Base-by-base conservation (phyloP, 2,329 filamentous ascomycete genomes). In the Colletotrichum plurivorum region DNA sequence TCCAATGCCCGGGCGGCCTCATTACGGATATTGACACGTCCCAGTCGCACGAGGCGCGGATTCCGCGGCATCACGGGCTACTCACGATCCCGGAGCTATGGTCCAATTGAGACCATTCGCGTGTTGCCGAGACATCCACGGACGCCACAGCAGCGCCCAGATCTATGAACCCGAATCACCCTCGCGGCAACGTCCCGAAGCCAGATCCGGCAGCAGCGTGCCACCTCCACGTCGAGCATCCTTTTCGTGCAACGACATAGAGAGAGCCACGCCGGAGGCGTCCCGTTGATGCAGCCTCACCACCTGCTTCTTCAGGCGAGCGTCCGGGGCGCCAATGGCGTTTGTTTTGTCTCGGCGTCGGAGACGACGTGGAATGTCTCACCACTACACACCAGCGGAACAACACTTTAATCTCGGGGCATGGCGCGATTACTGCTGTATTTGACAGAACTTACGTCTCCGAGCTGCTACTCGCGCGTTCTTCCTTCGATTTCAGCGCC, bases 231-330 rank as follows among this genome's bases (percentile, higher is more conserved):
- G n/a, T 16, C 18, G n/a, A 5, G 46, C 20, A 20, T 5, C 20
- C 10, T n/a, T 20, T 5, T 8, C n/a, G 48, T 58, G 16, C 39
- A 12, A 58, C 39, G 25, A 18, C 16, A 8, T 46, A 20, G 6
- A 4, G 9, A 2, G 7, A 65, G 53, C 48, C 53, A 61, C 39
- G 41, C 65, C 65, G 53, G 51, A 20, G 61, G 65, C 61, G 54
- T 31, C 31, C 60, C 48, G 61, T 31, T 51, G 43, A 36, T 6
- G 13, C 39, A 43, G 16, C 36, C 13, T 31, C 39, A 5, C 20
- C 53, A 58, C 25, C 27, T 54, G 13, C 13, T 53, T 4, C 6
- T 58, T 59, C 31, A 39, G 25, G 25, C 13, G 20, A 59, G 8
- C 15, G 5, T 18, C 13, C 12, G 16, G 6, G 6, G 25, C 36